Evolutionary conservation across 805 yeast species (phyloP).

Genomic region (Candida koratica): DNA sequence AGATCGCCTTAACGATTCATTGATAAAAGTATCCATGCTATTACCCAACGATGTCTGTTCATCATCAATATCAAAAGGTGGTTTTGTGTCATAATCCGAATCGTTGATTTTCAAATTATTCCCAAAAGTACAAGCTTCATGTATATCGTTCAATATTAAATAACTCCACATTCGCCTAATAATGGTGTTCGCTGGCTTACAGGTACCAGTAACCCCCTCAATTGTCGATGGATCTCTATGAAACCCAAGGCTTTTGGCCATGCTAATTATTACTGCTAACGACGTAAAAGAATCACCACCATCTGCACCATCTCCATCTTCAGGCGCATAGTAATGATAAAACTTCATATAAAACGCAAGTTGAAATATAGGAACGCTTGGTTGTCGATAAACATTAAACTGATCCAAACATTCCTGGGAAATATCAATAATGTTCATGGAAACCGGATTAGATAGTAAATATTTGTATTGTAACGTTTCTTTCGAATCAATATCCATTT

Average conservation of each 20-base stretch:
- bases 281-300: slow-evolving; percentile 34
- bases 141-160: slow-evolving; percentile 43
- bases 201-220: slow-evolving; percentile 19
- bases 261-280: slow-evolving; percentile 28
- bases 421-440: slow-evolving; percentile 40
- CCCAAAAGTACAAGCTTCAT: slow-evolving; percentile 47
- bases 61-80: slow-evolving; percentile 42
- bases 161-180: slow-evolving; percentile 60
- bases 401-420: slow-evolving; percentile 56
- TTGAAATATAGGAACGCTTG: slow-evolving; percentile 29
- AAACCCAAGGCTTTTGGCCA: slow-evolving; percentile 38
- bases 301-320: slow-evolving; percentile 40
- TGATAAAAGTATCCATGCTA: slow-evolving; percentile 40
- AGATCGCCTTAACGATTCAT: slow-evolving; percentile 28
- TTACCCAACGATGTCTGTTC: slow-evolving; percentile 35
- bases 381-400: slow-evolving; percentile 44
- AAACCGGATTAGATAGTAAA: slow-evolving; percentile 45
- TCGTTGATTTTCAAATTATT: slow-evolving; percentile 38
- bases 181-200: slow-evolving; percentile 34
- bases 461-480: slow-evolving; percentile 30
- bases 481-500: slow-evolving; percentile 19
- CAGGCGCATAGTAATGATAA: slow-evolving; percentile 36
- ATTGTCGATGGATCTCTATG: slow-evolving; percentile 39
- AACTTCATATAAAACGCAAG: slow-evolving; percentile 27
- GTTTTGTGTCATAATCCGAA: slow-evolving; percentile 47